These are phyloP conservation scores for Hyphopichia wangnamkhiaoensis DNA, from an alignment of 1,139 yeast genomes.

Conservation along the genomic window DNA sequence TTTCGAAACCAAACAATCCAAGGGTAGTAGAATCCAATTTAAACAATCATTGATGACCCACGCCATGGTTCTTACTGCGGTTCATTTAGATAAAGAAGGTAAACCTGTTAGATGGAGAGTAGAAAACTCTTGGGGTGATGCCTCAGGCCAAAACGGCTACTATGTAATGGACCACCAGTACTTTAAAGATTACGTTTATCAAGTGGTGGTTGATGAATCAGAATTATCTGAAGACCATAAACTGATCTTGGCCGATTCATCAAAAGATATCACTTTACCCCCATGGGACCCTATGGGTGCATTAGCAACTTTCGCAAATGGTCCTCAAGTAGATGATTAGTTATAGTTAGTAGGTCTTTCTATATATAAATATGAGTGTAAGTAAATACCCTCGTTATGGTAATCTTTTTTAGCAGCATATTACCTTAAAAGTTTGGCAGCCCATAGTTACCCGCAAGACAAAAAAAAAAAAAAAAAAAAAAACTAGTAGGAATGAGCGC, in stretches of 20 bases:
- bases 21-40: slow-evolving; percentile 58
- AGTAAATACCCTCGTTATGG: no score
- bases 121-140: slow-evolving; percentile 20
- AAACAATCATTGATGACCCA: slow-evolving; percentile 47
- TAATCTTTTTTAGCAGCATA: slow-evolving; percentile 10
- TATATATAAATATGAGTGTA: no score
- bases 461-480: no score
- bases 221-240: slow-evolving; percentile 13
- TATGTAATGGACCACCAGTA: slow-evolving; percentile 20
- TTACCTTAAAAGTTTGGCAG: neutral
- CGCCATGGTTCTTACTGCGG: slow-evolving; percentile 24
- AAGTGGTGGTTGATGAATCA: slow-evolving; percentile 13
- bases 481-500: neutral
- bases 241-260: slow-evolving; percentile 7
- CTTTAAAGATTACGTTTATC: slow-evolving; percentile 19
- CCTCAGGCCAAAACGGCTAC: slow-evolving; percentile 18
- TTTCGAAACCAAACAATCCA: slow-evolving; percentile 19
- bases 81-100: slow-evolving; percentile 15
- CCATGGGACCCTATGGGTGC: slow-evolving; percentile 23
- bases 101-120: slow-evolving; percentile 18
- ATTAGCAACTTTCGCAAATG: slow-evolving; percentile 10
- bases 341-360: no score
- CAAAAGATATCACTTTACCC: slow-evolving; percentile 12
- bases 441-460: slow-evolving; percentile 3
- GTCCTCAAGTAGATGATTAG: no score